phyloP scores from a whole-genome alignment of 2,329 filamentous ascomycete species.

The Ceratocystis eucalypticola region DNA sequence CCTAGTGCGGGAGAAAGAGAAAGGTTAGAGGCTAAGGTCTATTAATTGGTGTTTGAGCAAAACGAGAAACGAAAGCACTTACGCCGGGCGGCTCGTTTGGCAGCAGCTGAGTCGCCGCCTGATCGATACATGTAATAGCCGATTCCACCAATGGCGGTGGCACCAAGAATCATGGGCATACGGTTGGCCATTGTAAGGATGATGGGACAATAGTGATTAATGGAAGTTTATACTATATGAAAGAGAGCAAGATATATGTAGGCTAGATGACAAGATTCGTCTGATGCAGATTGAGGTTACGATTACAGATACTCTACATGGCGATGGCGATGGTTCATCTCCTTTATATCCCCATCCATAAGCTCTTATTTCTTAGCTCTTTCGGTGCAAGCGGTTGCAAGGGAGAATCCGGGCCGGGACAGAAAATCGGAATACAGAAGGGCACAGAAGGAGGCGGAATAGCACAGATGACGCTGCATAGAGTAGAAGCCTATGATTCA shows the following conservation, averaged over 20 bases:
- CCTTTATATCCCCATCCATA: not conserved
- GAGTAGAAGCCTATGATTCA: not conserved
- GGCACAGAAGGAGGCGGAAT: not conserved
- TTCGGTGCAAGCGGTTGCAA: not conserved
- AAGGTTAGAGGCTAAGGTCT: not conserved
- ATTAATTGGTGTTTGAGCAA: no score
- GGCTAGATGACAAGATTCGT: not conserved
- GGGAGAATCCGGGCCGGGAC: not conserved
- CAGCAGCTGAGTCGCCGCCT: conserved; percentile 66
- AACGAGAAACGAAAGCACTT: conserved; percentile 24
- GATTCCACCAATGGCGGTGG: conserved; percentile 50
- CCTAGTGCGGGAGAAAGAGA: conserved; percentile 35
- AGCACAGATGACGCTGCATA: no score
- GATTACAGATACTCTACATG: not conserved
- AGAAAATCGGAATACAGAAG: not conserved
- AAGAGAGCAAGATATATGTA: not conserved
- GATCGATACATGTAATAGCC: conserved; percentile 88
- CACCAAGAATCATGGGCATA: conserved; percentile 40
- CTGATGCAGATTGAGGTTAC: not conserved
- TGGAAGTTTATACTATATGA: not conserved
- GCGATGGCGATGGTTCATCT: not conserved
- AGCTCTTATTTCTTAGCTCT: not conserved
- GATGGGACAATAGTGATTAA: not conserved
- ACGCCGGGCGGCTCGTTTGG: conserved; percentile 56
- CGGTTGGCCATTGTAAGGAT: conserved; percentile 32